Evolutionary conservation across 306 rosid species (phyloP).

Genomic region (Prunus kanzakura): DNA sequence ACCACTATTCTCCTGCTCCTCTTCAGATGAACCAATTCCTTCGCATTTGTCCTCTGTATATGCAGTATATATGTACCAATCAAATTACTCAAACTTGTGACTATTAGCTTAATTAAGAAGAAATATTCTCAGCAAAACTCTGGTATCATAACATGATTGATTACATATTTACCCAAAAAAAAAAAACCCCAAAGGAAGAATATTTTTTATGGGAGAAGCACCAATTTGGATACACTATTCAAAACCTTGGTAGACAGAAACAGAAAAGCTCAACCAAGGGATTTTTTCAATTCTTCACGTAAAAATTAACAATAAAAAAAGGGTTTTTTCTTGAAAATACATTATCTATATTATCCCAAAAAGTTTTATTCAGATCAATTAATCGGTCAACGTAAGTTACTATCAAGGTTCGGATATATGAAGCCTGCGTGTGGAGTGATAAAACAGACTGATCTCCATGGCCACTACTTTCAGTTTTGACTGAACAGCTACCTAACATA

Average conservation of each 20-base stretch:
- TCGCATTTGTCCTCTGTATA: conserved; percentile 67
- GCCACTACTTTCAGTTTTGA: too few relatives aligned
- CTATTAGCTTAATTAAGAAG: neutral
- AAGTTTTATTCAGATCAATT: neutral
- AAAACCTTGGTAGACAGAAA: too few relatives aligned
- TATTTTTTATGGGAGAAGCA: too few relatives aligned
- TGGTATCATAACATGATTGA: too few relatives aligned
- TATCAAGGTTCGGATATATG: neutral
- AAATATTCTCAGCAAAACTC: too few relatives aligned
- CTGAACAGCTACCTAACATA: too few relatives aligned
- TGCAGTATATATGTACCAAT: neutral
- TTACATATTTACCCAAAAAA: too few relatives aligned
- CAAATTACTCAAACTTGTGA: neutral
- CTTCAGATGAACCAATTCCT: conserved; percentile 79
- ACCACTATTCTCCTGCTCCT: conserved; percentile 81
- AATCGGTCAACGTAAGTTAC: neutral
- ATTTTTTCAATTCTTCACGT: too few relatives aligned
- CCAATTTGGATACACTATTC: too few relatives aligned
- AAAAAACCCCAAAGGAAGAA: too few relatives aligned
- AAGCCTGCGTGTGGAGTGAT: neutral
- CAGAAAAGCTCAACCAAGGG: too few relatives aligned
- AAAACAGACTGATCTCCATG: neutral
- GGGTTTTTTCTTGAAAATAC: neutral
- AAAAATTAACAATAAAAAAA: too few relatives aligned
- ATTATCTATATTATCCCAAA: neutral